A percentile compares a stretch with the other conserved stretches of the same genome.
Evolutionary conservation across 2,329 filamentous ascomycete species (phyloP).

Genomic region (Fusarium verrucosum): DNA sequence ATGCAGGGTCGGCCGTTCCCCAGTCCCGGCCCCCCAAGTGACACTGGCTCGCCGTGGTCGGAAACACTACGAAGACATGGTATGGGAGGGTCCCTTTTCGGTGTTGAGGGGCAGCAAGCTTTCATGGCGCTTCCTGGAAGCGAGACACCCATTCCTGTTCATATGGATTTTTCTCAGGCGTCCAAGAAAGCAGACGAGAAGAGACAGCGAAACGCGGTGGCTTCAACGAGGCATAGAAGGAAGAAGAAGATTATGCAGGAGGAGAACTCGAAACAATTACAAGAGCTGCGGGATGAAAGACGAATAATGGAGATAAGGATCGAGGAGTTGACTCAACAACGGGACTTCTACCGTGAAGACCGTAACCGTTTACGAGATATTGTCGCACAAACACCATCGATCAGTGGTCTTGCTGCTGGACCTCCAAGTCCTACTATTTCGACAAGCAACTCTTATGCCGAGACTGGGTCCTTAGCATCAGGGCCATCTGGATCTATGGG

Average conservation of each 20-base stretch:
- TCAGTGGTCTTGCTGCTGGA: conserved; percentile 61
- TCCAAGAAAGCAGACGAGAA: conserved; percentile 88
- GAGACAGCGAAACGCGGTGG: conserved; percentile 83
- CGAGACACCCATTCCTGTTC: conserved; percentile 62
- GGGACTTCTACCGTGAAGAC: conserved; percentile 78
- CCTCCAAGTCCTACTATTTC: conserved; percentile 61
- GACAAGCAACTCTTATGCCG: conserved; percentile 50
- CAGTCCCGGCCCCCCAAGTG: conserved; percentile 31
- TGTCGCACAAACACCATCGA: conserved; percentile 66
- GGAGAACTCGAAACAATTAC: conserved; percentile 74
- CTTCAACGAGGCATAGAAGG: conserved; percentile 82
- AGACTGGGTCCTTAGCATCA: conserved; percentile 50
- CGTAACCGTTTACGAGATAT: conserved; percentile 76
- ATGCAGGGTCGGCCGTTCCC: conserved; percentile 39
- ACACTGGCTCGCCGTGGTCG: conserved; percentile 45
- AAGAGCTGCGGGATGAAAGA: conserved; percentile 73
- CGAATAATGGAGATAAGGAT: conserved; percentile 68
- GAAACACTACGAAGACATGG: conserved; percentile 48
- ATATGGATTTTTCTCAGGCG: conserved; percentile 81
- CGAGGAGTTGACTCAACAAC: conserved; percentile 54
- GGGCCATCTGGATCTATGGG: conserved; percentile 43
- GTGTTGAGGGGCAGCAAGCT: conserved; percentile 50
- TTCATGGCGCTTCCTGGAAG: conserved; percentile 52
- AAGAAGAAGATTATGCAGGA: conserved; percentile 84
- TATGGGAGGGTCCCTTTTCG: conserved; percentile 40